Evolutionary conservation across 2,329 filamentous ascomycete genomes (phyloP).

Genomic region (Verticillium isaacii): DNA sequence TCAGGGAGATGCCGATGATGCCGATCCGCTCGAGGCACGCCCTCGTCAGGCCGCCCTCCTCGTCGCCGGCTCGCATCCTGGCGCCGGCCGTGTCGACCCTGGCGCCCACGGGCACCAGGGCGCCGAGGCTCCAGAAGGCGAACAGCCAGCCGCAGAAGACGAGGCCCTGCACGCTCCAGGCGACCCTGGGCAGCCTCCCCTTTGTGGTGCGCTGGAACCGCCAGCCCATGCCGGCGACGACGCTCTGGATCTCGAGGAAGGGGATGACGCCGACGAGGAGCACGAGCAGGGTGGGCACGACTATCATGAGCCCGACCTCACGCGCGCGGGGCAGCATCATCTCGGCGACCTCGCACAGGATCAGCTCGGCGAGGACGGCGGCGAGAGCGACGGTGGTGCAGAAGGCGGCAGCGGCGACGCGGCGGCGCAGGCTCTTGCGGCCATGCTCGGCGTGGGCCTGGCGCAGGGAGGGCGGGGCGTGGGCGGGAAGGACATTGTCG

Average conservation of each 20-base stretch:
- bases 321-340: slow-evolving; percentile 64
- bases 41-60: slow-evolving; percentile 35
- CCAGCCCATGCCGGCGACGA: slow-evolving; percentile 55
- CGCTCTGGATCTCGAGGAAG: slow-evolving; percentile 69
- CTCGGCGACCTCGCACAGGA: slow-evolving; percentile 80
- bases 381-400: slow-evolving; percentile 73
- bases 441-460: slow-evolving; percentile 56
- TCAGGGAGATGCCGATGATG: slow-evolving; percentile 78
- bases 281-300: slow-evolving; percentile 66
- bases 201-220: slow-evolving; percentile 55
- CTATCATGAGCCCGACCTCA: slow-evolving; percentile 61
- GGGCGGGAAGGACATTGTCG: slow-evolving; percentile 57
- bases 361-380: slow-evolving; percentile 71
- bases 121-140: slow-evolving; percentile 72
- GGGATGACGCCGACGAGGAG: slow-evolving; percentile 72
- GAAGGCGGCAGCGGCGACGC: slow-evolving; percentile 61
- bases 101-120: slow-evolving; percentile 43
- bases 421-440: slow-evolving; percentile 43
- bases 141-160: slow-evolving; percentile 67
- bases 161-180: slow-evolving; percentile 59
- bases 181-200: slow-evolving; percentile 51
- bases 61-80: slow-evolving; percentile 20
- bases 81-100: slow-evolving; percentile 15
- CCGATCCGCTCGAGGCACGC: slow-evolving; percentile 67
- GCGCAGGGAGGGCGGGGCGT: slow-evolving; percentile 55